Conservation (phyloP, 2,329 filamentous ascomycete genomes). For the Septoria linicola region DNA sequence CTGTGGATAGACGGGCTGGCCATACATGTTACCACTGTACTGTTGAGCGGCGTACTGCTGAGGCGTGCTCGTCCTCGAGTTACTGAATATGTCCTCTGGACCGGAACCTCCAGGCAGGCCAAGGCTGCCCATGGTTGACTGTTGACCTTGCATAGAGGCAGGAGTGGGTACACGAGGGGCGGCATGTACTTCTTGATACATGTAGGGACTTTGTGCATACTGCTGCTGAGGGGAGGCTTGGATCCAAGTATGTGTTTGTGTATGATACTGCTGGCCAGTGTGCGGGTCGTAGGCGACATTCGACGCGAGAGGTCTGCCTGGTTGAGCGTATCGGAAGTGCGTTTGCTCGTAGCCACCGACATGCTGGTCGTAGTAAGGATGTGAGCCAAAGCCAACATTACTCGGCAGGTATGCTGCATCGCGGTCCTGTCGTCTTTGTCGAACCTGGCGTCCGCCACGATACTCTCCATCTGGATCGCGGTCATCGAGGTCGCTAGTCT, state of each 20-base stretch:
- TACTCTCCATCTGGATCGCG: slow-evolving; percentile 38
- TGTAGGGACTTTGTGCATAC: slow-evolving; percentile 28
- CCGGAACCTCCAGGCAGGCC: slow-evolving; percentile 36
- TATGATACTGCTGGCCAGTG: slow-evolving; percentile 32
- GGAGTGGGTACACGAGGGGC: slow-evolving; percentile 32
- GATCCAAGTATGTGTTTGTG: slow-evolving; percentile 32
- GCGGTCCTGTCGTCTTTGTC: slow-evolving; percentile 27
- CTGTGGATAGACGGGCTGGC: slow-evolving; percentile 29
- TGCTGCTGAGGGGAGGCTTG: slow-evolving; percentile 29
- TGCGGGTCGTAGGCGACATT: slow-evolving; percentile 34
- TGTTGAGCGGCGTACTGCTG: slow-evolving; percentile 30
- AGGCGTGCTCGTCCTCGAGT: slow-evolving; percentile 33
- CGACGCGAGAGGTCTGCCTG: slow-evolving; percentile 32
- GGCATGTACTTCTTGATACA: slow-evolving; percentile 30
- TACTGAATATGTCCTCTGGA: slow-evolving; percentile 33
- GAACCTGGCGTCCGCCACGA: slow-evolving; percentile 31
- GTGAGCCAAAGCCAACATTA: slow-evolving; percentile 34
- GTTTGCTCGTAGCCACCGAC: slow-evolving; percentile 31
- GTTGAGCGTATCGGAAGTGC: slow-evolving; percentile 33
- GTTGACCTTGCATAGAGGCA: slow-evolving; percentile 27
- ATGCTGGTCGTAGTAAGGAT: slow-evolving; percentile 36
- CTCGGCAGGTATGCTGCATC: slow-evolving; percentile 30
- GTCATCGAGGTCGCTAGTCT: slow-evolving; percentile 35
- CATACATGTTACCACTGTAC: slow-evolving; percentile 19
- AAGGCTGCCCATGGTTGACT: slow-evolving; percentile 32